These are phyloP conservation scores for Colletotrichum sp. DNA, from an alignment of 2,329 filamentous ascomycete species.

Conservation along the genomic window DNA sequence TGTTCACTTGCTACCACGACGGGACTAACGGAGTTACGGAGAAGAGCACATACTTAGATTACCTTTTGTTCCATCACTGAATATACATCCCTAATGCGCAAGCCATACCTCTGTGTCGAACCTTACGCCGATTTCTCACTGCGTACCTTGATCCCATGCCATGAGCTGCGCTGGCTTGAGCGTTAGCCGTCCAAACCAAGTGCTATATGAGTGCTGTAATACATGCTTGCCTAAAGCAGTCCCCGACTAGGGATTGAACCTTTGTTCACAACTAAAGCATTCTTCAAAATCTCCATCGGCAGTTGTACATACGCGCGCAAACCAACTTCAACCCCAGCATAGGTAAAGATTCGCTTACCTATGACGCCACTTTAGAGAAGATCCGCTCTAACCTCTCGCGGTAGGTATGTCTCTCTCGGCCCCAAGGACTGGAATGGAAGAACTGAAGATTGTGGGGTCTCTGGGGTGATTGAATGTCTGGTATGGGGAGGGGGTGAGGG, in stretches of 20 bases:
- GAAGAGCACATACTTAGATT: conserved; percentile 3
- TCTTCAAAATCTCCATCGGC: no score
- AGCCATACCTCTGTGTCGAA: not conserved
- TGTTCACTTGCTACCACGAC: not conserved
- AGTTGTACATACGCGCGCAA: no score
- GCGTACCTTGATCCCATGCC: not conserved
- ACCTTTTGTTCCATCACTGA: not conserved
- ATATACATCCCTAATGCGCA: conserved; percentile 1
- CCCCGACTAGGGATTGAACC: no score
- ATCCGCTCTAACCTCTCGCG: not conserved
- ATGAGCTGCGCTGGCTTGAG: not conserved
- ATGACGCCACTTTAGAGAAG: not conserved
- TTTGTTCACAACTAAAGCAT: no score
- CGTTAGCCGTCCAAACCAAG: no score
- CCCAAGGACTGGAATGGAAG: not conserved
- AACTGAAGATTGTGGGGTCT: not conserved
- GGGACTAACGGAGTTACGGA: conserved; percentile 7
- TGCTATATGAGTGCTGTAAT: no score
- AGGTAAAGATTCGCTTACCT: not conserved
- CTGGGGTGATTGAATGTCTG: not conserved
- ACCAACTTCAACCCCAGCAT: no score
- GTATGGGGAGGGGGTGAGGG: not conserved
- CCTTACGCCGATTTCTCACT: not conserved
- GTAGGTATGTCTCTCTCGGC: not conserved
- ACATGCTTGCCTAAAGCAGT: no score